Percentiles rank a stretch among this genome's conserved stretches.
phyloP scores from a whole-genome alignment of 768 basidiomycete genomes.

The Pleurotus salmoneostramineus region DNA sequence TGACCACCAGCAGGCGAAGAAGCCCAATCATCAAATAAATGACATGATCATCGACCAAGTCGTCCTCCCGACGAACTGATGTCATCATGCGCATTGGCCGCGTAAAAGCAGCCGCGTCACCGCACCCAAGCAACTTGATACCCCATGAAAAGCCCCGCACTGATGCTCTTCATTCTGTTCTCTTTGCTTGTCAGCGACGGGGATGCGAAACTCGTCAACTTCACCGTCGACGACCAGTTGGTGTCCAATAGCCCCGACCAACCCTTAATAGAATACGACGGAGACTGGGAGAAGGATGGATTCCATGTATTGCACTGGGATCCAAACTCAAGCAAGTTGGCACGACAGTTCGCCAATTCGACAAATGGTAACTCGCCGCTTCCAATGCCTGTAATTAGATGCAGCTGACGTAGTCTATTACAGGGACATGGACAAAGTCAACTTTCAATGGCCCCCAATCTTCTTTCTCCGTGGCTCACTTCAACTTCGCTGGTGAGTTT shows the following conservation, averaged over 20 bases:
- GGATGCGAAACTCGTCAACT: neutral
- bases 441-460: neutral
- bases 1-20: no score
- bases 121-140: no score
- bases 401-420: neutral
- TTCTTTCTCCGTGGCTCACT: neutral
- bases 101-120: no score
- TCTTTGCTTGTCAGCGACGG: neutral
- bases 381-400: neutral
- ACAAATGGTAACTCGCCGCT: neutral
- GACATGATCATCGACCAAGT: no score
- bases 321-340: neutral
- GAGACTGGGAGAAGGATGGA: neutral
- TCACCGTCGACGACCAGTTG: neutral
- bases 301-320: neutral
- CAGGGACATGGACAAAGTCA: neutral
- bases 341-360: neutral
- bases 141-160: neutral
- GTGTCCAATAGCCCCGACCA: neutral
- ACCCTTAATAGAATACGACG: neutral
- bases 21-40: no score
- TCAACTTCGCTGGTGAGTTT: neutral
- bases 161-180: neutral
- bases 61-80: no score
- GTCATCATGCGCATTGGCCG: no score